phyloP scores from a whole-genome alignment of 192 early-diverging fungal species.

The Chytriomyces sp. region DNA sequence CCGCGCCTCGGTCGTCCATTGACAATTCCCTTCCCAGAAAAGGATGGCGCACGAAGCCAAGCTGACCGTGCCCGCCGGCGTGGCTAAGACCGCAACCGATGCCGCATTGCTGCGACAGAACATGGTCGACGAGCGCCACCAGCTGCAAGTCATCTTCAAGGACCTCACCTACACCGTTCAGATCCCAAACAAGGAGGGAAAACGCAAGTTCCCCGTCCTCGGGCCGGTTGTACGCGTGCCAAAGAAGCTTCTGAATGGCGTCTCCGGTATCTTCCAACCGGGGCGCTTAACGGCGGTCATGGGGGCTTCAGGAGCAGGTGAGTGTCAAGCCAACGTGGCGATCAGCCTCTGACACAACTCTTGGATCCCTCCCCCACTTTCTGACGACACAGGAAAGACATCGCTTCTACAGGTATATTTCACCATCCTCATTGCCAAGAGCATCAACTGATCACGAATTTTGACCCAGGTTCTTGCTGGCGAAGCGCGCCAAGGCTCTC shows the following conservation, averaged over 20 bases:
- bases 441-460: not conserved
- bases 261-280: conserved; percentile 47
- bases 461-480: conserved; percentile 46
- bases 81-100: too few species aligned
- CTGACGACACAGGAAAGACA: conserved; percentile 12
- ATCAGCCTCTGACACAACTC: conserved; percentile 1
- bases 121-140: too few species aligned
- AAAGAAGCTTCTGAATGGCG: conserved; percentile 19
- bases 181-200: not conserved
- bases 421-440: not conserved
- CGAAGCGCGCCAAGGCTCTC: conserved; percentile 42
- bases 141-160: conserved; percentile 20
- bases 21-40: too few species aligned
- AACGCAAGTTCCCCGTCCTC: not conserved
- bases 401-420: conserved; percentile 2
- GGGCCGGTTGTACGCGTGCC: not conserved
- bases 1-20: too few species aligned
- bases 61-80: too few species aligned
- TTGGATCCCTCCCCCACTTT: not conserved
- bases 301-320: conserved; percentile 86
- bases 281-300: conserved; percentile 82
- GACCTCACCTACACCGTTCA: conserved; percentile 12
- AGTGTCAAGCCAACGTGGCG: too few species aligned
- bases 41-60: too few species aligned
- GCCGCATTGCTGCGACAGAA: too few species aligned